Evolutionary conservation across 768 basidiomycete species (phyloP), one percentile per base, ranked within the genome.

Genomic region (Leccinellum luteum): DNA sequence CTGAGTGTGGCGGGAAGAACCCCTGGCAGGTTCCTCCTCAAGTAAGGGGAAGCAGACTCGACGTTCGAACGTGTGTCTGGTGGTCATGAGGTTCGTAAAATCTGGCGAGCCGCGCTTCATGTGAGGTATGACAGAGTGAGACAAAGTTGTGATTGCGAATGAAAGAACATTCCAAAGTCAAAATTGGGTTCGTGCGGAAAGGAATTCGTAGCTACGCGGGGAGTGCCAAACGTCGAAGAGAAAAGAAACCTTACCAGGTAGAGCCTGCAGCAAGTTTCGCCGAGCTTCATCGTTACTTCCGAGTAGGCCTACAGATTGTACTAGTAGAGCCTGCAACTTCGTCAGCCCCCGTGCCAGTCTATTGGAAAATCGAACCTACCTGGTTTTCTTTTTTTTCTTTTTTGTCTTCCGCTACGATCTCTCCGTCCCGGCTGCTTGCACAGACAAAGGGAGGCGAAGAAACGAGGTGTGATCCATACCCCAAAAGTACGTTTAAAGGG

Each of bases 11-110:
- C 12, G 27, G 47, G 58, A 54, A 41, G 21, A 23, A 35, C 59
- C 56, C 52, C 31, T 48, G 23, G 32, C 38, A 34, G 53, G 50
- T 51, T 53, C 58, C 9, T 62, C 54, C 45, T 17, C 49, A 2
- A 25, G 47, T 10, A 13, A 51, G 21, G 48, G 32, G 6, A 57
- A 52, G 35, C 6, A 12, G 41, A 23, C n/a, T 38, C 54, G 56
- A 27, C 31, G 38, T 54, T 59, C 48, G 31, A 48, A 54, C 48
- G 50, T 57, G 45, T 54, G 48, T 64, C 43, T 41, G 38, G n/a
- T 55, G 8, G 52, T 56, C 67, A 69, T 68, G 48, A 62, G 5
- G 55, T 54, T 67, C 67, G 56, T 64, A 17, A 61, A 60, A 58
- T 31, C 57, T 59, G 59, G 63, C 10, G 53, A 49, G 51, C 17